Base-by-base conservation (phyloP, 805 yeast species). In the Lipomyces japonicus region DNA sequence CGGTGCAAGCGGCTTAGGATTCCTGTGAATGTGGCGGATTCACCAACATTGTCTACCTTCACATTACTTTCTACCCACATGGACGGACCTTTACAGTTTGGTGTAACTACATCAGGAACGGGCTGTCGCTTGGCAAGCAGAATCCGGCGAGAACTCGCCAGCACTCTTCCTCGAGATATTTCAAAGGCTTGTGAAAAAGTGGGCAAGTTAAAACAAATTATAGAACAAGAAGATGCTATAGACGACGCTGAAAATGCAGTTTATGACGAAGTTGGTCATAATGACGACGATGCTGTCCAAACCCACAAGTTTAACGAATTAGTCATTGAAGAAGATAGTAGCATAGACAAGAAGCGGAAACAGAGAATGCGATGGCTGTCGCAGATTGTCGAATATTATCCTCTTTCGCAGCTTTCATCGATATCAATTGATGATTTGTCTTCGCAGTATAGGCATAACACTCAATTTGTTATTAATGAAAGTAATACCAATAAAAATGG, bases 361-460 rank as follows among this genome's bases (percentile, higher is more conserved):
- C 81, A 81, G 61, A 73, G 93, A 60, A 74, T 87, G 24, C 75
- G 95, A 61, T 91, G 96, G 95, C 70, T 90, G 46, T 78, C 89
- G 2, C 97, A 90, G 63, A 78, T 89, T 45, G 91, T 91, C 44
- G 97, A 90, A 61, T 90, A 91, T 65, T 90, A 79, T 62, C 97
- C 97, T 2, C 71, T 90, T 39, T 69, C 72, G 5, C 75, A 78
- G 60, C 72, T 90, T 35, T 81, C 83, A 1, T 71, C 73, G 2
- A 62, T 90, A 1, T 75, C 82, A 1, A 66, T 85, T 16, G 78
- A 77, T 14, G 84, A 82, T 57, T 71, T 86, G 46, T 66, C 78
- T 1, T 65, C 67, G 14, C 75, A 70, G 10, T 78, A 75, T 57
- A 59, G 47, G 10, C 38, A 39, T 26, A n/a, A 23, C 18, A 37